These are phyloP conservation scores for Naganishia randhawae DNA, from an alignment of 768 basidiomycete species.

Conservation along the genomic window DNA sequence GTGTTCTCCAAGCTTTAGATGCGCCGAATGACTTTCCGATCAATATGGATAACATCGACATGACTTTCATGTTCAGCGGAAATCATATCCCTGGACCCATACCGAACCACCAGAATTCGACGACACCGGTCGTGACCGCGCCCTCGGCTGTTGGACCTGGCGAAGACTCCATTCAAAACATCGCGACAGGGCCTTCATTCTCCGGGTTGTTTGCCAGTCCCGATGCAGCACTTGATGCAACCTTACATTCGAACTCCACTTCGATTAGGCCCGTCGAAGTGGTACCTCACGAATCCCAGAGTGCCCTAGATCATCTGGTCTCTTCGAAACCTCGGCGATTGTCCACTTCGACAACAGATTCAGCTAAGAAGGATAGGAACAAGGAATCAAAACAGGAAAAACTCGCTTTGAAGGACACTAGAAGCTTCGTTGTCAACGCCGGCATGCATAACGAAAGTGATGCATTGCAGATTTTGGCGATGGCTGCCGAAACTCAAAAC, in stretches of 20 bases:
- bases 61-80: constrained; percentile 4
- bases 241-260: background rate
- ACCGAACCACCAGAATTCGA: background rate
- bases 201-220: constrained; percentile 8
- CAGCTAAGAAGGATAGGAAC: background rate
- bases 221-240: background rate
- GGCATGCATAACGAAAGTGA: constrained; percentile 47
- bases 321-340: background rate
- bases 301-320: background rate
- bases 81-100: background rate
- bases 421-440: constrained; percentile 41
- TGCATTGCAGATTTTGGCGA: constrained; percentile 46
- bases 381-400: too few species aligned
- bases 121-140: background rate
- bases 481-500: constrained; percentile 35
- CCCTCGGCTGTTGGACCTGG: background rate
- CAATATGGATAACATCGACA: constrained; percentile 1
- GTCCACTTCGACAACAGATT: background rate
- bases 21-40: background rate
- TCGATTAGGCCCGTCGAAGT: background rate
- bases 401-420: constrained; percentile 37
- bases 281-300: background rate
- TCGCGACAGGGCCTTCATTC: constrained; percentile 3
- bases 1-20: background rate
- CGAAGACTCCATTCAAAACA: background rate